Conservation (phyloP, 1,284 basidiomycete species). For the Rhizoctonia solani region DNA sequence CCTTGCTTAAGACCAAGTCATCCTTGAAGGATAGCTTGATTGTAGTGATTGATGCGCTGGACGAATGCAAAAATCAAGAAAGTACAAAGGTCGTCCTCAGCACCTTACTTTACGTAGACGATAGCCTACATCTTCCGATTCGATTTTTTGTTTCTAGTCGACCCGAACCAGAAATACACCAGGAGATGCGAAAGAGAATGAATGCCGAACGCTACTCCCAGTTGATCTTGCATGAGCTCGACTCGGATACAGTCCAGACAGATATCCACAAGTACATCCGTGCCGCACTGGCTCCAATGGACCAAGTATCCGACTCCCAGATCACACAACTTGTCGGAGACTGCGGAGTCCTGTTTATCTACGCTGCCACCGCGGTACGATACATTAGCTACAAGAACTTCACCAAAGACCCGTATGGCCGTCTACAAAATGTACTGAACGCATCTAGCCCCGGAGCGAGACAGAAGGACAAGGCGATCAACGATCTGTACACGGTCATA, state of each 20-base stretch:
- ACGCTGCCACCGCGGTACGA: constrained; percentile 11
- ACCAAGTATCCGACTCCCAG: not conserved
- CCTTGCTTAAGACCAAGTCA: not conserved
- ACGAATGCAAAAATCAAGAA: not conserved
- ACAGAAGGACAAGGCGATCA: not conserved
- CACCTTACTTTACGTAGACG: not conserved
- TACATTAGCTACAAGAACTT: not conserved
- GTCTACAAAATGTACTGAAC: not conserved
- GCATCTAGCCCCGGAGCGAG: not conserved
- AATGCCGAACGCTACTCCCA: not conserved
- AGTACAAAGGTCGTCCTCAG: not conserved
- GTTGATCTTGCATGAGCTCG: constrained; percentile 2
- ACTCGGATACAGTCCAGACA: not conserved
- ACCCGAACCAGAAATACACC: constrained; percentile 2
- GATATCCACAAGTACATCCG: constrained; percentile 9
- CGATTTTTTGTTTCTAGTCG: constrained; percentile 5
- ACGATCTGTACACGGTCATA: not conserved
- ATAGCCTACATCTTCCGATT: not conserved
- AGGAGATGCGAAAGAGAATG: not conserved
- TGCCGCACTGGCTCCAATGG: not conserved
- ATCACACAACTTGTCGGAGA: not conserved
- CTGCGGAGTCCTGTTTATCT: constrained; percentile 15
- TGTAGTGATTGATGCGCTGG: constrained; percentile 6
- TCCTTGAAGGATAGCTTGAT: not conserved
- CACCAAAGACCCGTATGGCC: not conserved